Conservation (phyloP, 2,329 filamentous ascomycete genomes). For the Trichoderma breve region DNA sequence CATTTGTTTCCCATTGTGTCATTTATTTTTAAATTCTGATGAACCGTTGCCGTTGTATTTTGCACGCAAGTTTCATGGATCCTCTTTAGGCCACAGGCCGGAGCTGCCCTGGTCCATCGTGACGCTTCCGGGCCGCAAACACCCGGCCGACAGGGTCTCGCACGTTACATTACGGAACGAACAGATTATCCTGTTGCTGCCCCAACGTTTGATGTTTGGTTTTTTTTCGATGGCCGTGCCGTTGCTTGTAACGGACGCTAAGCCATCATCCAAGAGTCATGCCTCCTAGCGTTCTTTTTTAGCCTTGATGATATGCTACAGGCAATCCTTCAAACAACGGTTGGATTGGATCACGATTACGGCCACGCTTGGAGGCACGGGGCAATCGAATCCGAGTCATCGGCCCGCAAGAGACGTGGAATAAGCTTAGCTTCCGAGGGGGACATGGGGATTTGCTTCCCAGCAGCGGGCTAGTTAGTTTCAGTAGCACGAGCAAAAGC, state of each 20-base stretch:
- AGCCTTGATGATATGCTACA: not conserved
- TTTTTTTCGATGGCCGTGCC: not conserved
- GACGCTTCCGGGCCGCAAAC: conserved; percentile 13
- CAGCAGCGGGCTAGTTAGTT: not conserved
- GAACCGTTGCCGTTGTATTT: not conserved
- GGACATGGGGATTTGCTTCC: not conserved
- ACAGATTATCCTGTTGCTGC: not conserved
- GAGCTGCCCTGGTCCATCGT: not conserved
- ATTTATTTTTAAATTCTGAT: not conserved
- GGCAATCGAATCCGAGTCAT: conserved; percentile 18
- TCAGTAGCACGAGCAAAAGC: not conserved
- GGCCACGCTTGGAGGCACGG: conserved; percentile 3
- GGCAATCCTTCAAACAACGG: not conserved
- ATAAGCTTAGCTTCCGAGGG: conserved; percentile 12
- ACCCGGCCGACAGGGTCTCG: conserved; percentile 11
- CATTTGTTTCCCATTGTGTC: not conserved
- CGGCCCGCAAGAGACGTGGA: conserved; percentile 11
- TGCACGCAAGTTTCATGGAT: not conserved
- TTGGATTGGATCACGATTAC: not conserved
- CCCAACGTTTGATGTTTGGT: not conserved
- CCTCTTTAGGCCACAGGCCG: not conserved
- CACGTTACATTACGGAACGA: not conserved
- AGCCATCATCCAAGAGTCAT: not conserved
- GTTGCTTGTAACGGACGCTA: not conserved
- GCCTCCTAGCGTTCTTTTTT: not conserved